These are phyloP conservation scores for Xylariaceae sp. DNA, from an alignment of 2,329 filamentous ascomycete species.

Conservation along the genomic window DNA sequence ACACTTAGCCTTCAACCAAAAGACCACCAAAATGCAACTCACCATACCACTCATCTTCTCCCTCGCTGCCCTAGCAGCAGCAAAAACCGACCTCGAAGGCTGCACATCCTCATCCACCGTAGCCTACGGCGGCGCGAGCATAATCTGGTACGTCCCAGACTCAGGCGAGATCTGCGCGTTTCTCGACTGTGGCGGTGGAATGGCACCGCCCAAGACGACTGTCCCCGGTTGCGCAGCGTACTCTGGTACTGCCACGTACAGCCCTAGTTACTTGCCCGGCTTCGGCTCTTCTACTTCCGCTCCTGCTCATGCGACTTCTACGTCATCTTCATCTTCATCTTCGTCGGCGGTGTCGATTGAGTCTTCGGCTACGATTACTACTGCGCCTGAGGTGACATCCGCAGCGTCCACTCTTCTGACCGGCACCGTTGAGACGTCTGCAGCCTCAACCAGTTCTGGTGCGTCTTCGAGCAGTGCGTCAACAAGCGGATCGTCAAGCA, in stretches of 20 bases:
- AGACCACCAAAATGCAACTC: conserved; percentile 1
- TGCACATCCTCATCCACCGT: conserved; percentile 41
- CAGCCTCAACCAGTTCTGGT: neutral
- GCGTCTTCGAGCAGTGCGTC: no score
- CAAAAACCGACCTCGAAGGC: conserved; percentile 45
- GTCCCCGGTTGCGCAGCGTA: conserved; percentile 60
- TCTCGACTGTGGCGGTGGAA: conserved; percentile 66
- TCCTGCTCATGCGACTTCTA: neutral
- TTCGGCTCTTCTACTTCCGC: conserved; percentile 20
- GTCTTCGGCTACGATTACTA: neutral
- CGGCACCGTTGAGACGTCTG: neutral
- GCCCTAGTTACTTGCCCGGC: conserved; percentile 46
- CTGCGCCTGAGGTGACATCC: neutral
- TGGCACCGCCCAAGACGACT: conserved; percentile 61
- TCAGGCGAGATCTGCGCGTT: conserved; percentile 63
- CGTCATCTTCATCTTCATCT: neutral
- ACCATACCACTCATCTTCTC: conserved; percentile 10
- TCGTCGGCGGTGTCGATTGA: no score
- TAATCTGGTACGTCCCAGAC: conserved; percentile 60
- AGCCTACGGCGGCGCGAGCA: conserved; percentile 40
- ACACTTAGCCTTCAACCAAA: neutral
- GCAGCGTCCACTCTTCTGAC: neutral
- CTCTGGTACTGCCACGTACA: conserved; percentile 53
- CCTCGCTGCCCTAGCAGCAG: conserved; percentile 31
- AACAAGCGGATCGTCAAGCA: no score